Base-by-base conservation (phyloP, 805 yeast genomes). In the Nakazawaea wickerhamii region DNA sequence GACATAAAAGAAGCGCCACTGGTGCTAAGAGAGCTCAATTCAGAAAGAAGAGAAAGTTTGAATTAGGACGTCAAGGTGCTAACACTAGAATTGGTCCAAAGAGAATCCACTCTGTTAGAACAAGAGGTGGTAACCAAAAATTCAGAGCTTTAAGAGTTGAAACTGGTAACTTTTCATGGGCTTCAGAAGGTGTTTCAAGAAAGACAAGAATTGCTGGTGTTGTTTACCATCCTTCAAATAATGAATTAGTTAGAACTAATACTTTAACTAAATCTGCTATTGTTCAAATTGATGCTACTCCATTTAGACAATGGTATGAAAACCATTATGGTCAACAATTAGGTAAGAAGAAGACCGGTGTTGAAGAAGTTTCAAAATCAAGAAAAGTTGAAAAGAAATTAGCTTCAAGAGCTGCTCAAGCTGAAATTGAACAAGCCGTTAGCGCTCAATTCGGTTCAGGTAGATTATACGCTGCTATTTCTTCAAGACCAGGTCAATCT, bases 31-130 rank as follows among this genome's bases (percentile, higher is more conserved):
- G 97, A 77, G 98, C 98, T 75, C 95, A 89, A 77, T 87, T 83
- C 95, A 91, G 98, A 88, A 91, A 91, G 91, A 91, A 91, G 96
- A 82, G 99, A 83, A 93, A 91, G 95, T 91, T 93, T 70, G 99
- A 91, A 79, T 83, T 86, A 73, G 99, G 99, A 64, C 93, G 99
- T 79, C 99, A 93, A 81, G 82, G 96, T 64, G 95, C 99, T 68
- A 89, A 85, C 90, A 91, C 99, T 78, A 90, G 88, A 81, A 90
- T 93, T 65, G 99, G 98, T 69, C 72, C 95, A 62, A 93, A 93
- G 87, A 88, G 99, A 80, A 90, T 93, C 68, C 99, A 93, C 83
- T 62, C 95, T 60, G 97, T 93, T 67, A 95, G 99, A 82, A 88
- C 96, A 71, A 90, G 99, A 79, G 99, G 99, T 78, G 99, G 99